A percentile compares a stretch with the other conserved stretches of the same genome.
Conservation (phyloP, 2,329 filamentous ascomycete species). For the Calycina marina region DNA sequence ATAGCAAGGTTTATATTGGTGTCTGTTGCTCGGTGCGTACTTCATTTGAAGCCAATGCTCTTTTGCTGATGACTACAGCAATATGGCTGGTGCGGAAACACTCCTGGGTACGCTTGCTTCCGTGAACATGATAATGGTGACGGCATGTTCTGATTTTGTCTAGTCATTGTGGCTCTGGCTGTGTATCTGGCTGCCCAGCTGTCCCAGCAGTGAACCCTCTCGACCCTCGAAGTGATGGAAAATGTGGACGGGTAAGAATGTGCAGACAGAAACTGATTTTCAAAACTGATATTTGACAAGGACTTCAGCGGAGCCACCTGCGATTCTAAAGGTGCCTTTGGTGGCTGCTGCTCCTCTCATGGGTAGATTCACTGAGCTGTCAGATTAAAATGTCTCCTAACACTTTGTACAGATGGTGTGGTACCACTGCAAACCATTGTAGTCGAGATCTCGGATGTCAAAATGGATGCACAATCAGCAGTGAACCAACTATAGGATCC, state of each 20-base stretch:
- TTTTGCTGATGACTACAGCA: constrained; percentile 6
- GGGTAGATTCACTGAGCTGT: constrained; percentile 12
- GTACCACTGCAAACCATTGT: constrained; percentile 16
- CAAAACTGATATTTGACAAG: neutral
- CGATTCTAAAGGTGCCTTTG: constrained; percentile 17
- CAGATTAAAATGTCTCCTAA: constrained; percentile 6
- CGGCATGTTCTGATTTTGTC: constrained; percentile 2
- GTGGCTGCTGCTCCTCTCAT: constrained; percentile 20
- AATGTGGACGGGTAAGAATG: constrained; percentile 18
- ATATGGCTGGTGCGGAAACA: constrained; percentile 29
- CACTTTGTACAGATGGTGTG: constrained; percentile 17
- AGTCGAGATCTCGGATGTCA: constrained; percentile 20
- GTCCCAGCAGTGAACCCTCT: constrained; percentile 9
- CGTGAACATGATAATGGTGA: neutral
- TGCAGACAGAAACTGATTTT: no score
- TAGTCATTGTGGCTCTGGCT: constrained; percentile 24
- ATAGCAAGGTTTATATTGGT: constrained; percentile 29
- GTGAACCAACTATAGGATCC: neutral
- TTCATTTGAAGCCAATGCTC: no score
- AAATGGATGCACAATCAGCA: constrained; percentile 16
- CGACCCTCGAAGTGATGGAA: constrained; percentile 14
- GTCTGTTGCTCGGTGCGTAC: constrained; percentile 28
- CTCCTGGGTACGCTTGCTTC: constrained; percentile 7
- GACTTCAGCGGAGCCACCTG: constrained; percentile 17
- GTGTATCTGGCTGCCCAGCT: constrained; percentile 25